Conservation (phyloP, 2,329 filamentous ascomycete species). For the Botryotinia narcissicola region DNA sequence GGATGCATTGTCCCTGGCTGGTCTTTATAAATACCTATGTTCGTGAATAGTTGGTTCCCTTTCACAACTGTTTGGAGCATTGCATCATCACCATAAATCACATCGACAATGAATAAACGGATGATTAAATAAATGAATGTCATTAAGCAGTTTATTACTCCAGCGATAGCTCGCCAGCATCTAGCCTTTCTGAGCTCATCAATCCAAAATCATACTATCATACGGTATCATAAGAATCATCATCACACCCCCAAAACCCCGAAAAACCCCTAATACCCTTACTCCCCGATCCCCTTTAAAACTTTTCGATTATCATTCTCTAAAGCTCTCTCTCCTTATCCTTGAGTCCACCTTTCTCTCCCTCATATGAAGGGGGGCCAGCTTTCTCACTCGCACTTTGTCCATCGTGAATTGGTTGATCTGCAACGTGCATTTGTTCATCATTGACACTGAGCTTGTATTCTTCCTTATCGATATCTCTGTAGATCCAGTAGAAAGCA, state of each 20-base stretch:
- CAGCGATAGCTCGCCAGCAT: constrained; percentile 1
- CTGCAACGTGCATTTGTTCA: constrained; percentile 15
- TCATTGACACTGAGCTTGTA: constrained; percentile 43
- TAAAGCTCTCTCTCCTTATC: constrained; percentile 1
- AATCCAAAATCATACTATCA: constrained; percentile 6
- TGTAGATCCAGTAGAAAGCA: constrained; percentile 48
- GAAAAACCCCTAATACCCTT: not conserved
- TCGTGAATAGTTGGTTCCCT: too few relatives aligned
- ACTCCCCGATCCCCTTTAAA: not conserved
- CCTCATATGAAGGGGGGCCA: constrained; percentile 4
- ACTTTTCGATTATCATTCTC: not conserved
- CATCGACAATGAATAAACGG: too few relatives aligned
- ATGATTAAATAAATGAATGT: constrained; percentile 7
- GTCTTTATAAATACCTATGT: not conserved
- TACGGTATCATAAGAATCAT: constrained; percentile 19
- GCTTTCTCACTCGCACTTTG: not conserved
- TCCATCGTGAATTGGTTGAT: not conserved
- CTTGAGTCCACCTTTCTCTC: not conserved
- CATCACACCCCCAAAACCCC: not conserved
- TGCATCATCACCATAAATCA: too few relatives aligned
- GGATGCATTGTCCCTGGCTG: not conserved
- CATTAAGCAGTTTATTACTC: constrained; percentile 5
- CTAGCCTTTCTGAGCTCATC: constrained; percentile 6
- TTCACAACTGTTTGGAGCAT: too few relatives aligned
- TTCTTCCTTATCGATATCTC: constrained; percentile 48